Conservation (phyloP, 768 basidiomycete species). For the Russula virescens region DNA sequence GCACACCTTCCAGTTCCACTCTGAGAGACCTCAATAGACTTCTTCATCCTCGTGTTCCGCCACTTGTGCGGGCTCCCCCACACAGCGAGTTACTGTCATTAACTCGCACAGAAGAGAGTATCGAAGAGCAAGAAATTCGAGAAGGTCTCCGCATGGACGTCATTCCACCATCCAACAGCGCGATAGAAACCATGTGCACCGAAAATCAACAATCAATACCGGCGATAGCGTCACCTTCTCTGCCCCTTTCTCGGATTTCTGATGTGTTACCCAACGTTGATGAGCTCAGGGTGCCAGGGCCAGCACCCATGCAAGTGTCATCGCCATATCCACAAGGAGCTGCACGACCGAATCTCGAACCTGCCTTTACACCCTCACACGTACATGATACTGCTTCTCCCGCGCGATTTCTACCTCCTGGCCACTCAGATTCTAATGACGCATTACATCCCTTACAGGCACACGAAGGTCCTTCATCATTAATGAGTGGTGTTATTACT, state of each 20-base stretch:
- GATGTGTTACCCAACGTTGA: not conserved
- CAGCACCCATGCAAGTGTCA: not conserved
- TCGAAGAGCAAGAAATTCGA: slow-evolving; percentile 52
- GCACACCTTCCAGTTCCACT: slow-evolving; percentile 4
- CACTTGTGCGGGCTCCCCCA: slow-evolving; percentile 63
- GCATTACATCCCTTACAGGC: not conserved
- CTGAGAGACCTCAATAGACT: slow-evolving; percentile 46
- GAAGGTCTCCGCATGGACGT: slow-evolving; percentile 36
- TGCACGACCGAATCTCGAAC: not conserved
- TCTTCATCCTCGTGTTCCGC: slow-evolving; percentile 76
- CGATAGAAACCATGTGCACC: not conserved
- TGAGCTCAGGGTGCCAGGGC: not conserved
- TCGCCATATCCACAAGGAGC: not conserved
- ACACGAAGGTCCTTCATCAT: not conserved
- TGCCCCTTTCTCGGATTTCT: not conserved
- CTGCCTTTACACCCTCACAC: not conserved
- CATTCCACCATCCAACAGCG: slow-evolving; percentile 1
- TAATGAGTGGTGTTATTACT: not conserved
- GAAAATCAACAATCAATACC: not conserved
- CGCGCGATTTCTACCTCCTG: not conserved
- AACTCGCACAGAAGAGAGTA: slow-evolving; percentile 55
- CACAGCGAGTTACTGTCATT: slow-evolving; percentile 56
- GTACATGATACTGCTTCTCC: not conserved
- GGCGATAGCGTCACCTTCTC: not conserved
- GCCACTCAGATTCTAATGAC: not conserved